Conservation (phyloP, 805 yeast genomes). For the Hanseniaspora osmophila region DNA sequence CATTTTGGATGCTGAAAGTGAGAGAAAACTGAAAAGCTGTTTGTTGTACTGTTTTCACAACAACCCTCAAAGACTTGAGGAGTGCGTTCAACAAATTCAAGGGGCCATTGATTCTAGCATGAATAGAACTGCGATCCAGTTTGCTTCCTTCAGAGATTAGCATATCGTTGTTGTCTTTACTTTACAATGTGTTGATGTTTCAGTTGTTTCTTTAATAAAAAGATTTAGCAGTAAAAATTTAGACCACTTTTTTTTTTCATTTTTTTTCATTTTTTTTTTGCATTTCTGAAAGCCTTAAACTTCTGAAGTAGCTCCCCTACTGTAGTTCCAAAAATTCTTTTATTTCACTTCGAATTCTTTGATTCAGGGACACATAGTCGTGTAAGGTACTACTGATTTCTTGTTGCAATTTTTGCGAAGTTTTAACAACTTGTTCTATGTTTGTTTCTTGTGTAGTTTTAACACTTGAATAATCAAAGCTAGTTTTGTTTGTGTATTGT, state of each 20-base stretch:
- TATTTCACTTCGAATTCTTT: slow-evolving; percentile 16
- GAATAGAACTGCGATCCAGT: slow-evolving; percentile 18
- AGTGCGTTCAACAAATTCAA: slow-evolving; percentile 17
- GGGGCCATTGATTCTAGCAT: slow-evolving; percentile 20
- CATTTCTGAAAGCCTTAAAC: too few relatives aligned
- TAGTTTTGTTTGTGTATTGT: too few relatives aligned
- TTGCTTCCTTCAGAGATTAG: slow-evolving; percentile 19
- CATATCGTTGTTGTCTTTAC: slow-evolving; percentile 1
- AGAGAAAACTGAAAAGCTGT: slow-evolving; percentile 18
- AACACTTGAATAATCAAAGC: too few relatives aligned
- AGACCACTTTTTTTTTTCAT: too few relatives aligned
- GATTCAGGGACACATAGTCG: slow-evolving; percentile 11
- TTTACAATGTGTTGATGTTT: too few relatives aligned
- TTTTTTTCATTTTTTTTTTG: too few relatives aligned
- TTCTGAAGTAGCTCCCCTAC: background rate
- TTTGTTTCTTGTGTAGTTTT: too few relatives aligned
- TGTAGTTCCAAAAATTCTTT: slow-evolving; percentile 16
- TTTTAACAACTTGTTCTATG: slow-evolving; percentile 3
- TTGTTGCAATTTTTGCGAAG: slow-evolving; percentile 12
- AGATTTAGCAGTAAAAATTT: too few relatives aligned
- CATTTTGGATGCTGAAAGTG: slow-evolving; percentile 19
- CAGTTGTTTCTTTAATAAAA: too few relatives aligned
- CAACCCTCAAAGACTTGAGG: slow-evolving; percentile 13
- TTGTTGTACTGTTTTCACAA: slow-evolving; percentile 22
- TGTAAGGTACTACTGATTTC: slow-evolving; percentile 14